Base-by-base conservation (phyloP, 208 protist species). In the Trypanosoma avium region DNA sequence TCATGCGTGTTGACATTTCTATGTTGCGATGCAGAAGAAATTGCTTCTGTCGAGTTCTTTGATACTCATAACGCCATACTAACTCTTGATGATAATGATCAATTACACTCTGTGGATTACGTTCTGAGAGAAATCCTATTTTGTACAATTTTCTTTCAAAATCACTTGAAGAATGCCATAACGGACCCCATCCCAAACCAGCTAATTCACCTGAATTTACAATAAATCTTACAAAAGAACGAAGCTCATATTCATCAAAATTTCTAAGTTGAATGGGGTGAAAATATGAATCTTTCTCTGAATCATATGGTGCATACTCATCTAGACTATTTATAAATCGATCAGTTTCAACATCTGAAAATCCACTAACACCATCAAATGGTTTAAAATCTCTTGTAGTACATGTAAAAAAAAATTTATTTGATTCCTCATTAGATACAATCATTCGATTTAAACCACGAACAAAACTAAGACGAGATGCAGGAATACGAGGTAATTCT, bases 61-160 rank as follows among this genome's bases (percentile, higher is more conserved):
- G 75, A 70, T 93, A 97, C 73, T 97, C 92, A 47, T 83, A 90
- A 47, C 82, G 77, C 89, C 92, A 97, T 17, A 96, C 88, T 13
- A 96, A 64, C 68, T 96, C 91, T 64, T 96, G 91, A 62, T 96
- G 91, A 58, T 97, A 95, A 60, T 97, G 92, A 54, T 97, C 86
- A 43, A 97, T 61, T n/a, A 97, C 86, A 12, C 77, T 61, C 71
- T 97, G 89, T 35, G 92, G 92, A 60, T 97, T 97, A 17, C 79
- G 72, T 35, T 84, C 79, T 0, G 92, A 95, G 71, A 97, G 83
- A 67, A 97, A 97, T 10, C 74, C 87, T 53, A 97, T 94, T 66
- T 97, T 97, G 78, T 95, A 94, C 59, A 95, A 73, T 69, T 95
- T 97, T 21, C 92, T 68, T 75, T 97, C 92, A 74, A 97, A 97